These are phyloP conservation scores for Cyathus striatus DNA, from an alignment of 768 basidiomycete genomes.

Conservation along the genomic window DNA sequence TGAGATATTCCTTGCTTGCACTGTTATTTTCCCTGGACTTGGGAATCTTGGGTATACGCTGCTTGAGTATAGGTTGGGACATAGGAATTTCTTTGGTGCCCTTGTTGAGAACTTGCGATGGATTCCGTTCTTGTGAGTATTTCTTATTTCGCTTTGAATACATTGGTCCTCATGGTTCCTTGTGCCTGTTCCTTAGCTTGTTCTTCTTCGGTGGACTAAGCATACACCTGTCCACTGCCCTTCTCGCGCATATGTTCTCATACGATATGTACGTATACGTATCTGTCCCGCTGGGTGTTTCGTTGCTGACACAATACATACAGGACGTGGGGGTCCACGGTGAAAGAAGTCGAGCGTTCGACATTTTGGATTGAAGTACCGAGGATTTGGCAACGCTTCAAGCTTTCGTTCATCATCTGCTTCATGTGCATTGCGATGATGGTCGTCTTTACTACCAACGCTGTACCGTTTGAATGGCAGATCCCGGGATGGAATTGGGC, in stretches of 20 bases:
- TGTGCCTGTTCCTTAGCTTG: constrained; percentile 31
- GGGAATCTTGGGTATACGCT: constrained; percentile 73
- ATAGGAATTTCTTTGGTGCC: constrained; percentile 42
- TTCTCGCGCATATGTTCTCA: constrained; percentile 66
- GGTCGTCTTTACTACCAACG: constrained; percentile 48
- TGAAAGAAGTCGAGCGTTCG: constrained; percentile 80
- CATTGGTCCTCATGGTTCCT: neutral
- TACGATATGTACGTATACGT: constrained; percentile 42
- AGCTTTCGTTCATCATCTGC: constrained; percentile 63
- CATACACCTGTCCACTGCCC: constrained; percentile 63
- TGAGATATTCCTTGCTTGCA: constrained; percentile 75
- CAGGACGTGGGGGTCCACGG: constrained; percentile 54
- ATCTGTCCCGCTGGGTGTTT: neutral
- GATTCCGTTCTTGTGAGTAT: constrained; percentile 69
- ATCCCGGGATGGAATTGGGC: constrained; percentile 64
- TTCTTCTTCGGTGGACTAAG: constrained; percentile 77
- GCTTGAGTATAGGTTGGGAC: constrained; percentile 72
- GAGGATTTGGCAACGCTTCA: constrained; percentile 78
- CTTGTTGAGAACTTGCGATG: constrained; percentile 56
- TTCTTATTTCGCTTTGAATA: constrained; percentile 3
- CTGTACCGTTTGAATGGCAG: constrained; percentile 63
- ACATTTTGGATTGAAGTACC: constrained; percentile 92
- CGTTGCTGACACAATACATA: neutral
- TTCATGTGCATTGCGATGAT: constrained; percentile 55
- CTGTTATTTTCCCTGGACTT: constrained; percentile 72